phyloP scores from a whole-genome alignment of 1,284 basidiomycete genomes.

The Cutaneotrichosporon cyanovorans region DNA sequence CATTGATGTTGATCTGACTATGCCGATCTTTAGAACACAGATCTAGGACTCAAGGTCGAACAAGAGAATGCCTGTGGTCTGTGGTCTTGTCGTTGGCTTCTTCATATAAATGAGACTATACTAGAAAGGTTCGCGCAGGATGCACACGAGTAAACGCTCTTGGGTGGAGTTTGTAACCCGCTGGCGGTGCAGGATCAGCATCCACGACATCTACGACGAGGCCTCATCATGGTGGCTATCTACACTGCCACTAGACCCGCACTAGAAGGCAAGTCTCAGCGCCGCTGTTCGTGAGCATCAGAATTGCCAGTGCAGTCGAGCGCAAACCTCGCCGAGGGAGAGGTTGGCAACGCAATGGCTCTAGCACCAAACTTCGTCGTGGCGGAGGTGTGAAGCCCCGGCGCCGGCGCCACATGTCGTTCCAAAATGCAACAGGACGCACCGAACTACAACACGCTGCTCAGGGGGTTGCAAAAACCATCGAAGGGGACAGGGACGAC shows the following conservation, averaged over 20 bases:
- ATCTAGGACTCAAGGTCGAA: too few species aligned
- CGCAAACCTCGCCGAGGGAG: constrained; percentile 16
- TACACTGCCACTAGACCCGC: constrained; percentile 21
- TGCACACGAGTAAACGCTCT: too few species aligned
- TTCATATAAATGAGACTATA: too few species aligned
- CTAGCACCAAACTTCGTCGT: constrained; percentile 23
- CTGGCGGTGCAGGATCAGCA: too few species aligned
- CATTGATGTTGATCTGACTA: too few species aligned
- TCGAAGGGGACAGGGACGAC: constrained; percentile 26
- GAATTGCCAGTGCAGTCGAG: constrained; percentile 22
- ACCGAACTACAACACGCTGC: constrained; percentile 40
- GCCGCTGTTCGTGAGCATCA: constrained; percentile 30
- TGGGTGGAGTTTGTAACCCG: too few species aligned
- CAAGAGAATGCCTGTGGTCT: too few species aligned
- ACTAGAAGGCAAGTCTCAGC: constrained; percentile 22
- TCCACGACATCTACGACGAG: too few species aligned
- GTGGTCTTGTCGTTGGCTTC: too few species aligned
- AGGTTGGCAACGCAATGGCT: constrained; percentile 17
- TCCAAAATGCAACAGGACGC: constrained; percentile 30
- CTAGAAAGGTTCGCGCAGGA: too few species aligned
- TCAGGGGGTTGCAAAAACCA: constrained; percentile 29
- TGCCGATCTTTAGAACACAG: too few species aligned
- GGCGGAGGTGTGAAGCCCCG: constrained; percentile 33
- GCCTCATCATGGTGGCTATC: too few species aligned
- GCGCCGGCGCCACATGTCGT: constrained; percentile 37